Evolutionary conservation across 2,329 filamentous ascomycete genomes (phyloP), one percentile per base, ranked within the genome.

Genomic region (Cladophialophora psammophila): DNA sequence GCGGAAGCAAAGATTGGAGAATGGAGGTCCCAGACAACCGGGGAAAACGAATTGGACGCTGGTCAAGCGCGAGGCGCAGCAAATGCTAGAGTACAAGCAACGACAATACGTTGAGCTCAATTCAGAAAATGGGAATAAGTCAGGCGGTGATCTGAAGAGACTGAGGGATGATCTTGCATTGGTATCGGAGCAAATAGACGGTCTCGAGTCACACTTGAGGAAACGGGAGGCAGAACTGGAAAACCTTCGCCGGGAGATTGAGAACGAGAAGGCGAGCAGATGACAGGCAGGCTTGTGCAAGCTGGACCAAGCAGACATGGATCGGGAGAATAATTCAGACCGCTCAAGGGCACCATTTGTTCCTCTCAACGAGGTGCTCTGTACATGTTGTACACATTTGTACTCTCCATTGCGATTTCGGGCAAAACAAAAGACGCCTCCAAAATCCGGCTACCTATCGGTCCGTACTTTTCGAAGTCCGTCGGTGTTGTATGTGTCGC

Each of bases 121-220:
- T 93, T 79, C 87, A 63, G 89, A 87, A 70, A 90, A 85, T 81
- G 88, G 83, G 74, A 78, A 66, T 60, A 88, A 89, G 75, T 87
- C 86, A 7, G 93, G 92, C 0, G 87, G 90, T 69, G 87, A 86
- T 68, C 78, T 98, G 68, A 91, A 93, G 79, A 88, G 89, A 42
- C 88, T 97, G 50, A 83, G 87, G 65, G 94, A 96, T 42, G 95
- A 99, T 80, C 86, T 99, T 76, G 87, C 91, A 74, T 91, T 92
- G 54, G 92, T 99, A n/a, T 90, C 87, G 75, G 94, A 98, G 80
- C 94, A 99, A 83, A 90, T 99, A 1, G 93, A 97, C 72, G 93
- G 94, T 0, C 79, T 99, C 72, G 93, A 96, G 82, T 81, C 84
- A 68, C 95, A 99, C 83, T 81, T 97, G 75, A 85, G 88, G 74